Conservation (phyloP, 306 rosid genomes). For the Trichosanthes truncata region DNA sequence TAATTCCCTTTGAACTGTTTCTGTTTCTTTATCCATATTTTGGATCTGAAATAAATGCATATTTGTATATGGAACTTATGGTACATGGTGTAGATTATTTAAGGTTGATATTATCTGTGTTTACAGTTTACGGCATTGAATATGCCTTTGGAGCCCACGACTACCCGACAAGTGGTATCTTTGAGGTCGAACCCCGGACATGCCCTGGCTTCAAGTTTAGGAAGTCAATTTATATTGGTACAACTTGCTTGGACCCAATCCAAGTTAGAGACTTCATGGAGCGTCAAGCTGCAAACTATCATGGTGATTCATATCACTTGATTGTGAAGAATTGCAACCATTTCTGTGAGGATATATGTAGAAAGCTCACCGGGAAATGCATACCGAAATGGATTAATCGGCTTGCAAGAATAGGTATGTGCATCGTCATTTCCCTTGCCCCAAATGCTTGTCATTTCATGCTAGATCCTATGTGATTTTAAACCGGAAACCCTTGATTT, state of each 20-base stretch:
- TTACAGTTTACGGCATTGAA: slow-evolving; percentile 7
- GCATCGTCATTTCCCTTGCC: not conserved
- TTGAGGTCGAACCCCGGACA: slow-evolving; percentile 14
- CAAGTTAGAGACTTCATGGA: slow-evolving; percentile 13
- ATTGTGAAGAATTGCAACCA: slow-evolving; percentile 14
- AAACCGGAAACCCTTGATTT: not conserved
- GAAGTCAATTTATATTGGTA: slow-evolving; percentile 9
- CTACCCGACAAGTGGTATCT: slow-evolving; percentile 10
- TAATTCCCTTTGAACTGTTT: not conserved
- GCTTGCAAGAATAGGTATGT: slow-evolving; percentile 9
- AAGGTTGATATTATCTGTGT: not conserved
- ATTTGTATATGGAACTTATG: not conserved
- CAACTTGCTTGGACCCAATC: slow-evolving; percentile 9
- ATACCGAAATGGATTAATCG: slow-evolving; percentile 15
- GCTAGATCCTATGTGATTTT: not conserved
- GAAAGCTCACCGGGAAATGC: slow-evolving; percentile 4
- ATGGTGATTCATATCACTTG: slow-evolving; percentile 13
- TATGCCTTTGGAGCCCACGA: slow-evolving; percentile 16
- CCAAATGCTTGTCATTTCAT: not conserved
- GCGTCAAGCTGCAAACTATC: slow-evolving; percentile 4
- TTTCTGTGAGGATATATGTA: slow-evolving; percentile 13
- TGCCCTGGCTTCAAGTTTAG: slow-evolving; percentile 18
- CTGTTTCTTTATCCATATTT: not conserved
- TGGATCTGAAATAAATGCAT: not conserved
- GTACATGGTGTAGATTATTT: not conserved